phyloP scores from a whole-genome alignment of 345 rosid species.

The Bretschneidera sinensis region DNA sequence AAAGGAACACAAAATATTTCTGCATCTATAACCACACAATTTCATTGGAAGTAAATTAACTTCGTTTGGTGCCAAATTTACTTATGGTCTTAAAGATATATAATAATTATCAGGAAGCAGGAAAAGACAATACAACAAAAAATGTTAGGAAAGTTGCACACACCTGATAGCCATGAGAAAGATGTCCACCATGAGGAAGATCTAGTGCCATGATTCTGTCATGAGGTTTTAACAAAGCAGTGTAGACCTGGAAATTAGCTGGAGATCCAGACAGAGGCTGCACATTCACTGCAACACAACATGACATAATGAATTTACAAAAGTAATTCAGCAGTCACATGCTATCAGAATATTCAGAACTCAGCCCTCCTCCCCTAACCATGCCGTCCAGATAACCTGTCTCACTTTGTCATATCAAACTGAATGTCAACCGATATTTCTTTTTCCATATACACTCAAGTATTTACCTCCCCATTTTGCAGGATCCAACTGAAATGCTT shows the following conservation, averaged over 20 bases:
- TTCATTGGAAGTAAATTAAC: neutral
- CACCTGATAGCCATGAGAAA: slow-evolving; percentile 99
- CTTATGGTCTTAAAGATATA: neutral
- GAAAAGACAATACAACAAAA: neutral
- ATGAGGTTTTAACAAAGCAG: slow-evolving; percentile 90
- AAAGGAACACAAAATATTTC: no score
- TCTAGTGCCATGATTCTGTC: slow-evolving; percentile 99
- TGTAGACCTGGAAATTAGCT: slow-evolving; percentile 90
- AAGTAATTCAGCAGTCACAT: slow-evolving; percentile 4
- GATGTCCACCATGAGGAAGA: slow-evolving; percentile 99
- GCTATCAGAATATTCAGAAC: neutral
- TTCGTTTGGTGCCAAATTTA: neutral
- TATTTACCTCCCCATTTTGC: slow-evolving; percentile 95
- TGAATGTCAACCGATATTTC: neutral
- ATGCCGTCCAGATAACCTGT: neutral
- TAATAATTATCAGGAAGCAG: neutral
- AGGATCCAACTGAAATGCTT: slow-evolving; percentile 94
- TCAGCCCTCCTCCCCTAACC: slow-evolving; percentile 7
- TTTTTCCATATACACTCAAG: neutral
- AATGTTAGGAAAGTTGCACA: slow-evolving; percentile 9
- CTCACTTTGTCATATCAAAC: neutral
- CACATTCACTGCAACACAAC: slow-evolving; percentile 71
- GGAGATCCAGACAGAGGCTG: slow-evolving; percentile 98
- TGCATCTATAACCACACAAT: neutral
- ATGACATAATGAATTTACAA: slow-evolving; percentile 16